Evolutionary conservation across 306 rosid genomes (phyloP).

Genomic region (Citrullus colocynthis): DNA sequence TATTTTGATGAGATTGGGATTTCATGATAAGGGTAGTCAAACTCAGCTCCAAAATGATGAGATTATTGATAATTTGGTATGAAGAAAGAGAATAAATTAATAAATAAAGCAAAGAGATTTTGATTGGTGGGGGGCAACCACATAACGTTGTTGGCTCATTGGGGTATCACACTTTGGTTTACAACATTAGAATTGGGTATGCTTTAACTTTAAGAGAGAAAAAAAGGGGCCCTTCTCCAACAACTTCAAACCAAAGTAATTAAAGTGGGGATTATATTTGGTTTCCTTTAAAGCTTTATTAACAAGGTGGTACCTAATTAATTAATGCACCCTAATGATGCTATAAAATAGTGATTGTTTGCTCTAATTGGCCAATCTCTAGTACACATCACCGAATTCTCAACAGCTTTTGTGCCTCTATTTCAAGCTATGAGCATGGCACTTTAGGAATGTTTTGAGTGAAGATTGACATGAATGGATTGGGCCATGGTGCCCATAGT

Average conservation of each 20-base stretch:
- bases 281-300: background rate
- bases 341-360: background rate
- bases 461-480: too few relatives aligned
- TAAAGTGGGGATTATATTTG: background rate
- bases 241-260: background rate
- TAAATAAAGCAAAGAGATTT: background rate
- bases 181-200: background rate
- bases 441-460: background rate
- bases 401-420: background rate
- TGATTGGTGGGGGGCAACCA: slow-evolving; percentile 10
- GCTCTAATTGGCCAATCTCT: background rate
- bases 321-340: background rate
- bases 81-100: background rate
- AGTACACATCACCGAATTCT: background rate
- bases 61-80: background rate
- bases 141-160: background rate
- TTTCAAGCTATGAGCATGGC: background rate
- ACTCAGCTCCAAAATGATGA: background rate
- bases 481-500: too few relatives aligned
- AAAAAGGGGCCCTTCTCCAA: background rate
- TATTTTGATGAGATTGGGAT: background rate
- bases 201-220: background rate
- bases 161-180: slow-evolving; percentile 2
- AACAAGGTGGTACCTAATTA: background rate
- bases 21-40: background rate